Conservation (phyloP, 2,329 filamentous ascomycete species). For the Talaromyces atroroseus region DNA sequence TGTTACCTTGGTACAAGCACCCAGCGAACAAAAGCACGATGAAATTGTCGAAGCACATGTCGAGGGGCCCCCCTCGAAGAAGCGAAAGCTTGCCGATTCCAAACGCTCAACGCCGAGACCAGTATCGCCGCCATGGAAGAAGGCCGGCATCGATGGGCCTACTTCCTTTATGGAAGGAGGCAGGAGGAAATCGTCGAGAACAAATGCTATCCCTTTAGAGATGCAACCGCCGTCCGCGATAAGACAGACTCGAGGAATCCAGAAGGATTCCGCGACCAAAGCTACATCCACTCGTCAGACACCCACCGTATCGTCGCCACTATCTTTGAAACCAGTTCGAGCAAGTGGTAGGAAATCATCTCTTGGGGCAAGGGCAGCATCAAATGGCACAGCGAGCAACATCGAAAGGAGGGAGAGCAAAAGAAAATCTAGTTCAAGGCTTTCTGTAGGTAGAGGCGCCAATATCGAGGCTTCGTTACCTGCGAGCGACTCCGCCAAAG, state of each 20-base stretch:
- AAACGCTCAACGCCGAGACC: constrained; percentile 37
- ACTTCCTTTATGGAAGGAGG: constrained; percentile 70
- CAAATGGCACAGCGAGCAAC: constrained; percentile 23
- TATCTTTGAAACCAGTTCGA: constrained; percentile 25
- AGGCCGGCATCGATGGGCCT: constrained; percentile 74
- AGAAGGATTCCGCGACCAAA: constrained; percentile 29
- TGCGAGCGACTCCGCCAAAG: constrained; percentile 23
- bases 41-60: constrained; percentile 23
- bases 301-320: constrained; percentile 26
- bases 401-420: constrained; percentile 20
- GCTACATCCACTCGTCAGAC: constrained; percentile 22
- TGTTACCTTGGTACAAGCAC: constrained; percentile 20
- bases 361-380: constrained; percentile 23
- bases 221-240: constrained; percentile 44
- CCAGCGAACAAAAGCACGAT: constrained; percentile 26
- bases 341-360: constrained; percentile 24
- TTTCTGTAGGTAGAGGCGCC: constrained; percentile 17
- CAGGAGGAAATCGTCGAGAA: constrained; percentile 56
- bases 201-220: constrained; percentile 44
- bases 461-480: constrained; percentile 24
- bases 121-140: constrained; percentile 88
- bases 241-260: constrained; percentile 41
- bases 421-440: constrained; percentile 21
- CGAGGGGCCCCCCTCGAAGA: constrained; percentile 42
- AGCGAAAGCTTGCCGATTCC: constrained; percentile 38